Base-by-base conservation (phyloP, 2,329 filamentous ascomycete genomes). In the Xylaria arbuscula region DNA sequence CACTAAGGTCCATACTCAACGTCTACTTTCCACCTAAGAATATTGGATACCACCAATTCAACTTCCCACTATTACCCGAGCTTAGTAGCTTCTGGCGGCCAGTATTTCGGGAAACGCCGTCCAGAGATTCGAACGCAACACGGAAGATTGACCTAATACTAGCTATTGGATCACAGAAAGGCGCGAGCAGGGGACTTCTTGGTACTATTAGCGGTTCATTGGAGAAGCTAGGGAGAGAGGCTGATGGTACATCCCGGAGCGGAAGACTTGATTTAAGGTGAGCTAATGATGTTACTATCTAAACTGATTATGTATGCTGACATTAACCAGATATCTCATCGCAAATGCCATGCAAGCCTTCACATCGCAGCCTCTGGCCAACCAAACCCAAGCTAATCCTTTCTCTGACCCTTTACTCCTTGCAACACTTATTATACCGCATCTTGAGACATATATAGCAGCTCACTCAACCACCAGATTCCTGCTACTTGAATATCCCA, bases 261-360 rank as follows among this genome's bases (percentile, higher is more conserved):
- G 87, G 86, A 17, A 83, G 85, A 45, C 76, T 90, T n/a, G 86
- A 90, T 73, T 80, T 90, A 36, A 83, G 87, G 87, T 89, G 80
- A 67, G 81, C 73, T 58, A 1, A 36, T 48, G 4, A 61, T 60
- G 53, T 9, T 19, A 13, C 9, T 32, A 22, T 24, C 11, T 13
- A 36, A 36, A 19, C 2, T 55, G 40, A n/a, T 50, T 48, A n/a
- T 7, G 13, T 34, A 34, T 57, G 47, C 64, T 73, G 57, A 72
- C 54, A 11, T 17, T 51, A 0, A 3, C 15, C 48, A 89, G 88
- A 70, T 90, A 88, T 72, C 81, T 91, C 58, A 85, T 90, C 62
- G 84, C 84, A 71, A 89, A 84, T 70, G 86, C 86, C 4, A 88
- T 90, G 84, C 88, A 90, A 75, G 81, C 83, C 0, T 87, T 86